Evolutionary conservation across 1,284 basidiomycete species (phyloP), one percentile per base, ranked within the genome.

Genomic region (Naganishia sp.): DNA sequence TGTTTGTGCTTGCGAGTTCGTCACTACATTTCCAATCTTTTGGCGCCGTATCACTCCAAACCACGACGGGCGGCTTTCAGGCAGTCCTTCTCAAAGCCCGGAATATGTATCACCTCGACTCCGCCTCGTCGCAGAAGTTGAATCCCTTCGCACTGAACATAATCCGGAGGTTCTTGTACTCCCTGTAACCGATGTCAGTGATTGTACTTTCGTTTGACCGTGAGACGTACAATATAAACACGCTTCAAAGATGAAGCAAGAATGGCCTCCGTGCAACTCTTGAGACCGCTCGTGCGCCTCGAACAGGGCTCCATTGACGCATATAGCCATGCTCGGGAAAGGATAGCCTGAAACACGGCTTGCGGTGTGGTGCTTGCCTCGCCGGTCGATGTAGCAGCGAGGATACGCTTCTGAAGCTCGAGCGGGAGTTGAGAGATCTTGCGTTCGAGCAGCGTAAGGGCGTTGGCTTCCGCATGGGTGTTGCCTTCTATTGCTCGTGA

Each of bases 251-350:
- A 82, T 2, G 88, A 87, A 15, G 82, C 81, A 48, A 97, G 86
- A 63, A 99, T 86, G 15, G 90, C 90, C 71, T 94, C 86, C 15
- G 91, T 88, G 76, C 96, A 99, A 0, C 93, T 88, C 0, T 87
- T 80, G 43, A 96, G 84, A 1, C 94, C 94, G 0, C 91, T 94
- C 11, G 92, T 89, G 63, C 96, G 84, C 36, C 90, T 80, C 3
- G 92, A 95, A 77, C 96, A 99, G 13, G 96, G 96, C 76, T 99
- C 96, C 84, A 99, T 87, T 0, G 95, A 99, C 0, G 94, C 96
- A 75, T 95, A 99, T 60, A 67, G 93, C 55, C 74, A 72, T 25
- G 72, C 63, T 23, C 77, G 61, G 13, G 68, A 54, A 23, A 72
- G 67, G 43, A 74, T 69, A 1, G 66, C 55, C 23, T 63, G 52